phyloP scores from a whole-genome alignment of 345 rosid species.

The Rhizophora mangle region DNA sequence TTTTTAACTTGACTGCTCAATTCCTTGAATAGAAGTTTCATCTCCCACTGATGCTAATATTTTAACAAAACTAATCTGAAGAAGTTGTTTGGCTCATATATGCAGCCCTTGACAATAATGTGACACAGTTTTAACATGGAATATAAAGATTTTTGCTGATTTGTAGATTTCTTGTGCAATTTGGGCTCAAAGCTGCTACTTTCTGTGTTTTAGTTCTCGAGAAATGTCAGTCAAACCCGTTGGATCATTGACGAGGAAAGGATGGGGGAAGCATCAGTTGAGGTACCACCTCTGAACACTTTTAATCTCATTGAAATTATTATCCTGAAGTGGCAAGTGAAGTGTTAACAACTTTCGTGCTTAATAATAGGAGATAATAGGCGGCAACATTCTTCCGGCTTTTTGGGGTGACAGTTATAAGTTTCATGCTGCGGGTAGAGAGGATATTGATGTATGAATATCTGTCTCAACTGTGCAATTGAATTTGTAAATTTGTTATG shows the following conservation, averaged over 20 bases:
- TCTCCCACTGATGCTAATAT: background rate
- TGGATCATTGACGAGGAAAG: slow-evolving; percentile 98
- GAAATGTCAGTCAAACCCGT: slow-evolving; percentile 91
- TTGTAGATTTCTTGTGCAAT: background rate
- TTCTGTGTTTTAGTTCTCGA: slow-evolving; percentile 60
- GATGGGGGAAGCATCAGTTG: slow-evolving; percentile 93
- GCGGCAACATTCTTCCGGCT: slow-evolving; percentile 67
- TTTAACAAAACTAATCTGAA: background rate
- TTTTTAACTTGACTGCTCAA: too few species aligned
- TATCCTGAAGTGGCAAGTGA: slow-evolving; percentile 3
- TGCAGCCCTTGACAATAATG: too few species aligned
- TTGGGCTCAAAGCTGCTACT: background rate
- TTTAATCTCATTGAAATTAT: slow-evolving; percentile 10
- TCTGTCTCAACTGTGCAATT: slow-evolving; percentile 12
- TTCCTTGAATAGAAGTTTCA: too few species aligned
- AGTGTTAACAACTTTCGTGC: slow-evolving; percentile 16
- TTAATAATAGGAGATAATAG: slow-evolving; percentile 67
- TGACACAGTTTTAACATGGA: background rate
- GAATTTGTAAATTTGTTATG: slow-evolving; percentile 16
- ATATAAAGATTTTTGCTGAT: background rate
- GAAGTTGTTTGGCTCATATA: background rate
- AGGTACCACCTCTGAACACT: slow-evolving; percentile 42
- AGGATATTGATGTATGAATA: slow-evolving; percentile 80
- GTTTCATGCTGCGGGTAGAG: slow-evolving; percentile 99
- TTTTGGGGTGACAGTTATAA: slow-evolving; percentile 79